phyloP scores from a whole-genome alignment of 2,329 filamentous ascomycete species.

The Ascomycota sp. region DNA sequence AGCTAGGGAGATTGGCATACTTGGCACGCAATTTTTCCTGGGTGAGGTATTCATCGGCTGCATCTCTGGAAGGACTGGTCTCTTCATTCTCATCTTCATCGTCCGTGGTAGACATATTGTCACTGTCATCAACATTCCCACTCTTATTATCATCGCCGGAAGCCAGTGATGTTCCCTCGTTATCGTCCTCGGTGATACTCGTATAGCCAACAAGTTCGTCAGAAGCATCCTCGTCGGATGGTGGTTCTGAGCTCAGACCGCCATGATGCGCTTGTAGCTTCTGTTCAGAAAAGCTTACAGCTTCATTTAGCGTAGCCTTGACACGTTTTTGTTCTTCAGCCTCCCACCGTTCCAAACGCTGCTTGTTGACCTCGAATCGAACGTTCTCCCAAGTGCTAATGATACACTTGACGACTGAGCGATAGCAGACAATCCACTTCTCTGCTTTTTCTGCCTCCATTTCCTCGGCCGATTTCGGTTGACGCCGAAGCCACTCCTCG shows the following conservation, averaged over 20 bases:
- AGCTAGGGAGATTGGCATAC: constrained; percentile 41
- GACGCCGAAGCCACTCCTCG: constrained; percentile 52
- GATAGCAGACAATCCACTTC: constrained; percentile 47
- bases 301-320: constrained; percentile 51
- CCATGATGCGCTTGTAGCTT: constrained; percentile 42
- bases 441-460: constrained; percentile 59
- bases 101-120: constrained; percentile 40
- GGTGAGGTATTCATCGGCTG: constrained; percentile 43
- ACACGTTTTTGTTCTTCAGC: constrained; percentile 42
- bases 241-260: constrained; percentile 30
- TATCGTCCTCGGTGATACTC: constrained; percentile 15
- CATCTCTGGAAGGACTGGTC: constrained; percentile 20
- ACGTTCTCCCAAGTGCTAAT: constrained; percentile 45
- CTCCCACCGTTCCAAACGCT: constrained; percentile 40
- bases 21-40: constrained; percentile 49
- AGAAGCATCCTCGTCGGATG: constrained; percentile 22
- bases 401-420: constrained; percentile 40
- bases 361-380: constrained; percentile 36
- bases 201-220: constrained; percentile 26
- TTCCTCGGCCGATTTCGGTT: constrained; percentile 61
- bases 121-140: constrained; percentile 16
- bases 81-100: constrained; percentile 44
- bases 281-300: constrained; percentile 49
- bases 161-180: constrained; percentile 13
- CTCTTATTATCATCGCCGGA: constrained; percentile 20